Evolutionary conservation across 176 grass and related monocot species (phyloP), one percentile per base, ranked within the genome.

Genomic region (Carex scoparia): DNA sequence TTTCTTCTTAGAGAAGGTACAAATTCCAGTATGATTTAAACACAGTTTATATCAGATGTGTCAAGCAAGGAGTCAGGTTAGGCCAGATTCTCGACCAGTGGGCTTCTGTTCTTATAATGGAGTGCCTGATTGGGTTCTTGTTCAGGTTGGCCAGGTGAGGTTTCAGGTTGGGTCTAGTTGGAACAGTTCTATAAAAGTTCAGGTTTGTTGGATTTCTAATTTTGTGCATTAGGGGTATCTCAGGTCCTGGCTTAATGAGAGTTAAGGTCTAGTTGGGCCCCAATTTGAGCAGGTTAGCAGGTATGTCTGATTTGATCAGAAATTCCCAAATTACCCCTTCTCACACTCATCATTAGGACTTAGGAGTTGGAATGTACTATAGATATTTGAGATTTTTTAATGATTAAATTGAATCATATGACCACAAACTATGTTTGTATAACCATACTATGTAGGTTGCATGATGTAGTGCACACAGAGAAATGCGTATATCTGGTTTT

Each of bases 401-500:
- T 23, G 42, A 49, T 49, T 73, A 49, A 48, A 49, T 49, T 73
- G 42, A 48, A 49, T 10, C 42, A 49, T 46, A 46, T 73, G 18
- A 72, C 49, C 69, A 49, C 10, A 4, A 23, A 49, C 23, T 27
- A 73, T 51, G 8, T 48, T 73, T 69, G 16, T 48, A 48, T 73
- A 3, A 27, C 61, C 8, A 19, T 86, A 16, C 54, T 86, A 58
- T 13, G 79, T 91, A 98, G 95, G 88, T 88, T 98, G 93, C 93
- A 93, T 81, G 88, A 98, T 90, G 95, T 98, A 19, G 91, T 94
- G 72, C 91, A 93, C 86, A 86, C 84, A 46, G 91, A 94, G 14
- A 98, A 94, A 72, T 80, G 57, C 79, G 93, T 98, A 69, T 93
- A 91, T 87, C 86, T 98, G 44, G 91, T 98, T 86, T 98, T 98